These are phyloP conservation scores for Zopfia rhizophila DNA, from an alignment of 2,329 filamentous ascomycete species.

Conservation along the genomic window DNA sequence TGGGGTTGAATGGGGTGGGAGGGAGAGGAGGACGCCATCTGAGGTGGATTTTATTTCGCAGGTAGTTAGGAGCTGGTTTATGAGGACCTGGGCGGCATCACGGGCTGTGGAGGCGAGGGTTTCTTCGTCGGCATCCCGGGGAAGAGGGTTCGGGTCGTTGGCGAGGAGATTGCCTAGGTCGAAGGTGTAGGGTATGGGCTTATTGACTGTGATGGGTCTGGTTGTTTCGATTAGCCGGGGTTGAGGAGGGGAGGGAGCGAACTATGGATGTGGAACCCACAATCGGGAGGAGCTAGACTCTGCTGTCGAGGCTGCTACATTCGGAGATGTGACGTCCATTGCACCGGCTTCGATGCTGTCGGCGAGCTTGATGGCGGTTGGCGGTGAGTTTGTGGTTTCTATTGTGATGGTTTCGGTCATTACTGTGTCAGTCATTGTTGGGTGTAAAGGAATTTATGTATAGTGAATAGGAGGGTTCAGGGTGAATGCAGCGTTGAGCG, in stretches of 20 bases:
- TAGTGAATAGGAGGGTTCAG: not conserved
- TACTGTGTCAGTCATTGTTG: slow-evolving; percentile 38
- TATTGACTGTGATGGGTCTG: slow-evolving; percentile 60
- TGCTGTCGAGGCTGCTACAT: slow-evolving; percentile 41
- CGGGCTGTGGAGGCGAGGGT: slow-evolving; percentile 79
- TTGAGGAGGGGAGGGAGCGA: slow-evolving; percentile 4
- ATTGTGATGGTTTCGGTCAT: slow-evolving; percentile 44
- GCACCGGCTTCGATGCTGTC: slow-evolving; percentile 44
- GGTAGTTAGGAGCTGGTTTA: slow-evolving; percentile 93
- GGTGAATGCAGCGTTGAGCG: not conserved
- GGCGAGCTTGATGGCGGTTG: slow-evolving; percentile 39
- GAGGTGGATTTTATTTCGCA: slow-evolving; percentile 78
- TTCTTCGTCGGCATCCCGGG: slow-evolving; percentile 68
- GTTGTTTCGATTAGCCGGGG: not conserved
- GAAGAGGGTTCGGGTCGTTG: slow-evolving; percentile 86
- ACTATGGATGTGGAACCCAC: slow-evolving; percentile 31
- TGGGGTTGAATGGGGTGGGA: slow-evolving; percentile 75
- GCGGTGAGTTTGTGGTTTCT: slow-evolving; percentile 20
- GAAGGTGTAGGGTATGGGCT: slow-evolving; percentile 91
- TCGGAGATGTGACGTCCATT: slow-evolving; percentile 42
- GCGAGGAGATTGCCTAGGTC: slow-evolving; percentile 88
- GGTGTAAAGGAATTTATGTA: not conserved
- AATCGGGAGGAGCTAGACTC: slow-evolving; percentile 45
- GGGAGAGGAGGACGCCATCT: slow-evolving; percentile 78
- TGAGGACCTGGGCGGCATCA: slow-evolving; percentile 88